A percentile compares a stretch with the other conserved stretches of the same genome.
Evolutionary conservation across 2,329 filamentous ascomycete species (phyloP).

Genomic region (Penicillium sp.): DNA sequence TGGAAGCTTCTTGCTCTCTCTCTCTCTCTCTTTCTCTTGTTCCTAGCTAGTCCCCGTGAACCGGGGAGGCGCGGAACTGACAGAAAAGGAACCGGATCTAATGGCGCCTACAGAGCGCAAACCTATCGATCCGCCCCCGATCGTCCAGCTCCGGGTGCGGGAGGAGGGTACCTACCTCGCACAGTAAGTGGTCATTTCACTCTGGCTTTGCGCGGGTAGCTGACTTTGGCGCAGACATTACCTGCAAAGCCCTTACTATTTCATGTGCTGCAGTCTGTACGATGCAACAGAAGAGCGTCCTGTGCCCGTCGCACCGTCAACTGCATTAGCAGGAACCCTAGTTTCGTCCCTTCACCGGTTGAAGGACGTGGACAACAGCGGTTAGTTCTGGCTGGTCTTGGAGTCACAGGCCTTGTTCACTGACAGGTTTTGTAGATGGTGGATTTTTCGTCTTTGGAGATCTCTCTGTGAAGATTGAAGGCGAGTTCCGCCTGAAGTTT

Average conservation of each 20-base stretch:
- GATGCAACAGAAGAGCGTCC: conserved; percentile 42
- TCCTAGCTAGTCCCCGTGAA: neutral
- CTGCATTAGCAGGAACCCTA: conserved; percentile 59
- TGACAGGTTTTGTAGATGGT: conserved; percentile 47
- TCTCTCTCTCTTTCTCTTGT: neutral
- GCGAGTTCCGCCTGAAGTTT: conserved; percentile 65
- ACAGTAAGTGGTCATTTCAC: conserved; percentile 45
- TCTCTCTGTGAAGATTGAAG: conserved; percentile 66
- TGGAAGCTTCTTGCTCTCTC: neutral
- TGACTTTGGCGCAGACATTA: conserved; percentile 43
- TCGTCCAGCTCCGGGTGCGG: conserved; percentile 60
- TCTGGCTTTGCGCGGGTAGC: conserved; percentile 3
- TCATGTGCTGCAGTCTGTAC: conserved; percentile 52
- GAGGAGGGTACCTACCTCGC: conserved; percentile 43
- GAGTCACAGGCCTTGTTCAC: neutral
- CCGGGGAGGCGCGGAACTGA: neutral
- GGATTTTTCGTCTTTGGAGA: conserved; percentile 90
- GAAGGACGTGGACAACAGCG: conserved; percentile 64
- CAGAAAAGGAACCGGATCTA: neutral
- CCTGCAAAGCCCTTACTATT: conserved; percentile 57
- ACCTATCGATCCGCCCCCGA: conserved; percentile 74
- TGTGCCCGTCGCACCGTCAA: conserved; percentile 39
- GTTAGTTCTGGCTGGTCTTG: conserved; percentile 27
- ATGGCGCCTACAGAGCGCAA: conserved; percentile 57
- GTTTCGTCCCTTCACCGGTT: conserved; percentile 74